These are phyloP conservation scores for Phytophthora ohioensis DNA, from an alignment of 352 stramenopile species.

Conservation along the genomic window DNA sequence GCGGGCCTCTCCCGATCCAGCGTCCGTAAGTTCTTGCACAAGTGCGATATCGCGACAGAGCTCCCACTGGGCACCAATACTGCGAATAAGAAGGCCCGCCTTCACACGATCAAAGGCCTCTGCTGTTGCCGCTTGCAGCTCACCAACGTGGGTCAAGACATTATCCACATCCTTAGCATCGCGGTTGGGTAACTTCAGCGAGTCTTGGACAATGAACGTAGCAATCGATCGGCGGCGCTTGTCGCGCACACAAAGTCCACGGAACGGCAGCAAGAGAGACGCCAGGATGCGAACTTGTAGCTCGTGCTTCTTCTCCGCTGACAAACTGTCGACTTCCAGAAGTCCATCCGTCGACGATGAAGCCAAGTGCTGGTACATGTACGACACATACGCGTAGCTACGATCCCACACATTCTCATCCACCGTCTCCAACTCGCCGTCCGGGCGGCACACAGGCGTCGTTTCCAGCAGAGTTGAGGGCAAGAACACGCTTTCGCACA, in stretches of 20 bases:
- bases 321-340: slow-evolving; percentile 48
- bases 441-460: slow-evolving; percentile 42
- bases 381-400: slow-evolving; percentile 50
- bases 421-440: slow-evolving; percentile 29
- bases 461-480: slow-evolving; percentile 42
- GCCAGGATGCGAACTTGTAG: slow-evolving; percentile 66
- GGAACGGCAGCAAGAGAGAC: slow-evolving; percentile 65
- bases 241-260: slow-evolving; percentile 56
- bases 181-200: slow-evolving; percentile 69
- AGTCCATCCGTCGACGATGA: slow-evolving; percentile 1
- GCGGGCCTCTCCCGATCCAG: slow-evolving; percentile 19
- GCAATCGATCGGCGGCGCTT: slow-evolving; percentile 61
- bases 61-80: slow-evolving; percentile 66
- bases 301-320: slow-evolving; percentile 49
- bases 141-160: slow-evolving; percentile 50
- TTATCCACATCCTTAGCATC: slow-evolving; percentile 76
- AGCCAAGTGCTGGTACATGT: slow-evolving; percentile 53
- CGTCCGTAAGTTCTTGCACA: slow-evolving; percentile 58
- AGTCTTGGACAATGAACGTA: slow-evolving; percentile 65
- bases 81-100: slow-evolving; percentile 63
- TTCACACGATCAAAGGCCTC: slow-evolving; percentile 57
- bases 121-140: slow-evolving; percentile 35
- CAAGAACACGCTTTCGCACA: slow-evolving; percentile 69
- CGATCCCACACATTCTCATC: slow-evolving; percentile 46
- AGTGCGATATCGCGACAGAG: slow-evolving; percentile 63